A percentile compares a stretch with the other conserved stretches of the same genome.
Evolutionary conservation across 495 filamentous ascomycete species (phyloP).

Genomic region (Aspergillus taichungensis): DNA sequence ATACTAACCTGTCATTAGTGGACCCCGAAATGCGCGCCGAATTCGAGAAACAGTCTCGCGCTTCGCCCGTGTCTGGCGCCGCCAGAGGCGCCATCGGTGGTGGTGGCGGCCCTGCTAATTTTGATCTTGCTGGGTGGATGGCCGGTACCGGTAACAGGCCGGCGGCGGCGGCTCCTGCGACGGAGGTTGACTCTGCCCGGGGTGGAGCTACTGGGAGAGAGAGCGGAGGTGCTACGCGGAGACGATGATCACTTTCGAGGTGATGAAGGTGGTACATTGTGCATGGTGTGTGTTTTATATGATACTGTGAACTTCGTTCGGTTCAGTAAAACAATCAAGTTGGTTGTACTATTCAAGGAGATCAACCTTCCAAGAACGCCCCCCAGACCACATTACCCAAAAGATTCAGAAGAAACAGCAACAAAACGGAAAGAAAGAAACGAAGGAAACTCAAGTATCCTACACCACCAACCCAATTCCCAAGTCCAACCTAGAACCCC

Average conservation of each 20-base stretch:
- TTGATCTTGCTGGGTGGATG: constrained; percentile 83
- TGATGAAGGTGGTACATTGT: neutral
- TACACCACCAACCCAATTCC: neutral
- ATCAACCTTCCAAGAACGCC: no score
- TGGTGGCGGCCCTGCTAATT: constrained; percentile 45
- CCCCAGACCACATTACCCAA: no score
- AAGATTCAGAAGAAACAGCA: neutral
- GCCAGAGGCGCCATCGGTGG: constrained; percentile 30
- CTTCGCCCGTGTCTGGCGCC: constrained; percentile 50
- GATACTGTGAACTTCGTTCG: no score
- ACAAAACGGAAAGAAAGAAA: neutral
- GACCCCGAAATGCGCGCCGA: constrained; percentile 89
- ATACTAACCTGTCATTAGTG: constrained; percentile 48
- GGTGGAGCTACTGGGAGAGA: constrained; percentile 31
- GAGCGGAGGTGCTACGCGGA: constrained; percentile 22
- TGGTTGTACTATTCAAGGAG: no score
- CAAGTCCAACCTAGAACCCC: constrained; percentile 47
- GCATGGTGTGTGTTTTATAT: neutral
- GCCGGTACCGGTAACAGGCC: constrained; percentile 38
- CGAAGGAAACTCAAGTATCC: neutral
- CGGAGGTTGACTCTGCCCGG: constrained; percentile 8
- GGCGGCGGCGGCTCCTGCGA: constrained; percentile 16
- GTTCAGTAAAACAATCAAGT: no score
- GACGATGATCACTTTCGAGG: constrained; percentile 21
- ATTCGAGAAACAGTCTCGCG: constrained; percentile 82